Evolutionary conservation across 768 basidiomycete species (phyloP), one percentile per base, ranked within the genome.

Genomic region (Steccherinum ochraceum): DNA sequence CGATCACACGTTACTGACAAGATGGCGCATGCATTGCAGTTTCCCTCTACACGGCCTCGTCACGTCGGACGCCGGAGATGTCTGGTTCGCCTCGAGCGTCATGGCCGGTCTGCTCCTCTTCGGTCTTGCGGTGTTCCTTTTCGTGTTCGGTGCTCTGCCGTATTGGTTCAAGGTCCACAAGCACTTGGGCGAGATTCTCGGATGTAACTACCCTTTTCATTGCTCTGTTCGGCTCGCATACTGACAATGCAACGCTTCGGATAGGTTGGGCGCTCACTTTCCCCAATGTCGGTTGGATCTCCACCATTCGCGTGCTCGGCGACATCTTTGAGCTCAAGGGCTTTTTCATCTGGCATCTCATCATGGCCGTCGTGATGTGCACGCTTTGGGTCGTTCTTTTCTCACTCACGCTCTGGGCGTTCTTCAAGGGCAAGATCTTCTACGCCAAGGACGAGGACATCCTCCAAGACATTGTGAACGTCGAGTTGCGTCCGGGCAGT

Each of bases 161-260:
- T 75, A 73, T 54, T 73, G 73, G 72, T 75, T 72, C 66, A 76
- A 76, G 60, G 52, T 75, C 18, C 69, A 75, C 59, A 75, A 72
- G 59, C 59, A 70, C 40, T 65, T 75, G 42, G 54, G 64, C 50
- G 73, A 76, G 50, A 76, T 75, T 48, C 67, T 76, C 19, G 72
- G 73, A 52, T 75, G 74, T 69, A 52, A 48, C 69, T 48, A 19
- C 30, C n/a, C 35, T 23, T 42, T 30, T 18, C 25, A n/a, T 19
- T 42, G 24, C 40, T 49, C 40, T 45, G 12, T 21, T 23, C 21
- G 24, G 35, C 19, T 40, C 21, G 48, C n/a, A n/a, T n/a, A n/a
- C n/a, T n/a, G n/a, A 47, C 24, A 27, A 24, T 23, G 24, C 19
- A 12, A 12, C 35, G 7, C 30, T 35, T 35, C 30, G 7, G 7